Conservation (phyloP, 495 filamentous ascomycete species). For the Talaromyces adpressus region DNA sequence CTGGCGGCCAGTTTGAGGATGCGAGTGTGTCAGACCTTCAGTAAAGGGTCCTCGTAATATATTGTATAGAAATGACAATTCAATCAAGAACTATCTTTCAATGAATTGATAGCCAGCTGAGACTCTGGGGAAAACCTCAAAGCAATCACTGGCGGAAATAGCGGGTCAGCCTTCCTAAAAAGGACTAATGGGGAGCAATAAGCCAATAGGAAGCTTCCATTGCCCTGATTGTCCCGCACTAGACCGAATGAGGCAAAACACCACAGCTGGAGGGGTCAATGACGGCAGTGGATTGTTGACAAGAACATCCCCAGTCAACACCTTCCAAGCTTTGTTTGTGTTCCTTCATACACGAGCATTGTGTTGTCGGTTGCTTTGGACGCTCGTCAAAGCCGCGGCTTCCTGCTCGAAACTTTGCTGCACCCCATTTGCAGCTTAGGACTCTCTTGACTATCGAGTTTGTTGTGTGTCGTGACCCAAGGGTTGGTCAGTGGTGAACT, state of each 20-base stretch:
- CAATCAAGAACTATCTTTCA: background rate
- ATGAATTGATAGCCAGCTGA: background rate
- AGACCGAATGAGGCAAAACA: background rate
- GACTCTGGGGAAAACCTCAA: background rate
- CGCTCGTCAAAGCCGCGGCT: background rate
- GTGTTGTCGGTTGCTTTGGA: background rate
- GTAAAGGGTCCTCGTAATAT: background rate
- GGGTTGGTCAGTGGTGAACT: too few relatives aligned
- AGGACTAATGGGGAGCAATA: too few relatives aligned
- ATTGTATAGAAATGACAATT: background rate
- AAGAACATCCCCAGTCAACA: background rate
- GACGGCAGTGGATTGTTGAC: conserved; percentile 5
- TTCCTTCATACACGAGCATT: background rate
- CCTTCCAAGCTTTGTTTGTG: background rate
- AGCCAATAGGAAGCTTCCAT: background rate
- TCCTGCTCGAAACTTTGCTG: background rate
- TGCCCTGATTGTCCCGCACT: background rate
- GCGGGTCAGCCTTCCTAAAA: background rate
- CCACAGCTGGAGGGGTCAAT: background rate
- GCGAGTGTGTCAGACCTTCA: conserved; percentile 5
- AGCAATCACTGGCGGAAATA: background rate
- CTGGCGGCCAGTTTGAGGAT: conserved; percentile 40
- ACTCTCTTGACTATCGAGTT: background rate
- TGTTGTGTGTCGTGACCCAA: conserved; percentile 18
- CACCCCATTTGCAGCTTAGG: background rate